phyloP scores from a whole-genome alignment of 2,329 filamentous ascomycete genomes.

The Arthrobotrys sphaeroides region DNA sequence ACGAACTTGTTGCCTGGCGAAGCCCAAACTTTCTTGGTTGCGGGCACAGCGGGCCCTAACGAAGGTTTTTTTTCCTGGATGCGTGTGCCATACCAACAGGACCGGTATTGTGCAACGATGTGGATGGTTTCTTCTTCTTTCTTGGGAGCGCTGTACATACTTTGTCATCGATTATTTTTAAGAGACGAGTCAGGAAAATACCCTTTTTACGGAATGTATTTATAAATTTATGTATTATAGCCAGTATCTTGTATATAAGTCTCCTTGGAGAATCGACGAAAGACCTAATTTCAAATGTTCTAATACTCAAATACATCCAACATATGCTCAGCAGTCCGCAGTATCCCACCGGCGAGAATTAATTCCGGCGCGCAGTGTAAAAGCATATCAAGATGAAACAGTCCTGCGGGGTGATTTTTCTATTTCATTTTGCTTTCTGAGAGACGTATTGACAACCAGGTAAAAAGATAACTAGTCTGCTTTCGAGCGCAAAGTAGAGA shows the following conservation, averaged over 20 bases:
- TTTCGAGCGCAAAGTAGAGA: constrained; percentile 10
- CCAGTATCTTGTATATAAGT: not conserved
- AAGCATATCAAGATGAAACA: not conserved
- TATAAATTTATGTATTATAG: constrained; percentile 8
- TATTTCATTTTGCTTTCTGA: no score
- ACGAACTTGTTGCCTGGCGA: constrained; percentile 9
- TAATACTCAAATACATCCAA: no score
- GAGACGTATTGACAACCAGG: constrained; percentile 15
- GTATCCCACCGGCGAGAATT: not conserved
- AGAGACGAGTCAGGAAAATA: constrained; percentile 21
- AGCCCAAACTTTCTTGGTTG: not conserved
- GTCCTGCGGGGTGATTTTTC: constrained; percentile 19
- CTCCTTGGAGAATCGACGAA: not conserved
- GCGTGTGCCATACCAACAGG: constrained; percentile 37
- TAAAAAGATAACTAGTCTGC: constrained; percentile 9
- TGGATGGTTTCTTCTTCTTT: constrained; percentile 23
- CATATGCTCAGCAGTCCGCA: not conserved
- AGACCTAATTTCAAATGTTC: not conserved
- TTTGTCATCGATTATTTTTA: not conserved
- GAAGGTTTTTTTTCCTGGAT: no score
- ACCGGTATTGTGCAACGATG: not conserved
- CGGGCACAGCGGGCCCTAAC: no score
- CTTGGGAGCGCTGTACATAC: not conserved
- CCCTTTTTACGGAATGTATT: not conserved
- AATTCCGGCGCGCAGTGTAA: not conserved